Evolutionary conservation across 2,329 filamentous ascomycete genomes (phyloP), one percentile per base, ranked within the genome.

Genomic region (Sarocladium kiliense): DNA sequence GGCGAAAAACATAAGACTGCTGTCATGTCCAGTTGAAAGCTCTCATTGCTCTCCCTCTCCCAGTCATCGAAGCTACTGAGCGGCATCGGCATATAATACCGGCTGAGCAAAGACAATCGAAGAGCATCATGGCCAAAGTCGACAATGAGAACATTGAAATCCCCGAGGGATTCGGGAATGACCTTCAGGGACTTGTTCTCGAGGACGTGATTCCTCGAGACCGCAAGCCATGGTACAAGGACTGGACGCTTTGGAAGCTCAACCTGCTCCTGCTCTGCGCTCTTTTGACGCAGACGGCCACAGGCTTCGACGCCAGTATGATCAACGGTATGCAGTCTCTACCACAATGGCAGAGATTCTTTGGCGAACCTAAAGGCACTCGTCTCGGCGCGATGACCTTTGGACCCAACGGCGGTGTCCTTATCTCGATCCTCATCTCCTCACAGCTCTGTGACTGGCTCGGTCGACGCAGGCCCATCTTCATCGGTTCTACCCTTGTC

Each of bases 321-420:
- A 58, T 69, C 2, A 70, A 70, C 44, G 66, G 67, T 26, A 62
- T 68, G 36, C 68, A 70, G 32, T 65, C 67, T 0, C 58, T 70
- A 2, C 63, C 62, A 0, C 61, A 68, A 36, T 70, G 67, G 67
- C 59, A 63, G 19, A 42, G 58, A 3, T 67, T 59, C 53, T 68
- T 68, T 23, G 64, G 63, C 0, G 30, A 65, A 18, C 66, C 66
- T 0, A 62, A 58, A 14, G 66, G 65, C 10, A 58, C 63, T 0
- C 61, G 64, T 16, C 66, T 68, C 1, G 66, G 66, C 0, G 64
- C 66, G 6, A 66, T 68, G 62, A 64, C 63, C 0, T 64, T 65
- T 49, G 58, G 57, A n/a, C 32, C 54, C 12, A 58, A 37, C 21
- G 55, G 54, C 18, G 61, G 61, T 41, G 53, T 57, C 6, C 41